Evolutionary conservation across 768 basidiomycete species (phyloP), one percentile per base, ranked within the genome.

Genomic region (Mycena kentingensis): DNA sequence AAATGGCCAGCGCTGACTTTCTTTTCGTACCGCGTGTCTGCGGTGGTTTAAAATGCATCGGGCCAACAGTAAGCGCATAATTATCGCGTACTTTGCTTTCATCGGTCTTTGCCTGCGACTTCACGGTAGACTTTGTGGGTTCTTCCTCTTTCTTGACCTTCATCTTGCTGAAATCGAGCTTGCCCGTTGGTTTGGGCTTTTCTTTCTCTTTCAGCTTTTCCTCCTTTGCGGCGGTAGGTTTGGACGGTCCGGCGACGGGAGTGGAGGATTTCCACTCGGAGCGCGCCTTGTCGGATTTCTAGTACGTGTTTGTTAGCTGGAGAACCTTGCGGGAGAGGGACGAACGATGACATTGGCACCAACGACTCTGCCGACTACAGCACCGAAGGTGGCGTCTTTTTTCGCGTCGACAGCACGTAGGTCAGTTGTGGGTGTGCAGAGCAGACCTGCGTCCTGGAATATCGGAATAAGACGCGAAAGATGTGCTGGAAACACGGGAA

Each of bases 151-250:
- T 55, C 42, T 81, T 82, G 10, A 70, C 58, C 63, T 80, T 80
- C 24, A 79, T 78, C 57, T 79, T 84, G 65, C 81, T 80, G 75
- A 83, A 87, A 58, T 85, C 80, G 5, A 86, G 72, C 61, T 80
- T 83, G 4, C 83, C 84, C 2, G 75, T 63, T 1, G 57, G 31
- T 46, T 74, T 75, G 27, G 69, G 58, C 43, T 62, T 73, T 61
- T 63, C 53, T 21, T 65, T 63, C 42, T 67, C 64, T 7, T 51
- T 39, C 58, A 68, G 65, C 28, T 60, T 63, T 26, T 67, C 61
- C 39, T 47, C 34, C 64, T 65, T 7, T 50, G 60, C 18, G n/a
- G 61, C 52, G 19, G 66, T 66, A 34, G 68, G 62, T 55, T 73
- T 74, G 2, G 77, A 79, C 12, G 73, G 70, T n/a, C 73, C 77